These are phyloP conservation scores for Cladophialophora immunda DNA, from an alignment of 2,329 filamentous ascomycete genomes.

Conservation along the genomic window DNA sequence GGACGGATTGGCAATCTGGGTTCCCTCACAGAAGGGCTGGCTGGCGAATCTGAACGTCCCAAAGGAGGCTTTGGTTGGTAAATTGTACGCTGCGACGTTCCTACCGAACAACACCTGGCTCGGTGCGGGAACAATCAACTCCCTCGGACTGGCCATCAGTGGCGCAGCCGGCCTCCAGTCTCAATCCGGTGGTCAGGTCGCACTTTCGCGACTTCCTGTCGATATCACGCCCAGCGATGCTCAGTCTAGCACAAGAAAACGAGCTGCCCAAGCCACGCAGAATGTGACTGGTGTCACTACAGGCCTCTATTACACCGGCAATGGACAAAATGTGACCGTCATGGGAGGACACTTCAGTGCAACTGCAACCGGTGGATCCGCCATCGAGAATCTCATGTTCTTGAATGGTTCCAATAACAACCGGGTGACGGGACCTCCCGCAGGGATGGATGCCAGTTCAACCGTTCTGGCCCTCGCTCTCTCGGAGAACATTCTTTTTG, in stretches of 20 bases:
- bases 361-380: slow-evolving; percentile 71
- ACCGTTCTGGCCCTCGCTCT: slow-evolving; percentile 77
- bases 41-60: slow-evolving; percentile 74
- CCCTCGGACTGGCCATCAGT: slow-evolving; percentile 75
- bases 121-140: slow-evolving; percentile 84
- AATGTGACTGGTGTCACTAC: slow-evolving; percentile 66
- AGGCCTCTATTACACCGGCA: slow-evolving; percentile 77
- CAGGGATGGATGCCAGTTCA: slow-evolving; percentile 73
- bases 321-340: slow-evolving; percentile 80
- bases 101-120: slow-evolving; percentile 68
- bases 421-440: slow-evolving; percentile 73
- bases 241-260: slow-evolving; percentile 38
- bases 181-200: slow-evolving; percentile 44
- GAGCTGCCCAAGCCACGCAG: slow-evolving; percentile 46
- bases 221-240: slow-evolving; percentile 53
- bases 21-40: slow-evolving; percentile 86
- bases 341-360: slow-evolving; percentile 87
- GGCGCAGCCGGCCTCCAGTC: slow-evolving; percentile 72
- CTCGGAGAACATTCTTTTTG: slow-evolving; percentile 74
- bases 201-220: slow-evolving; percentile 56
- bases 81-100: slow-evolving; percentile 75
- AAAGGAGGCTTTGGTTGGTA: slow-evolving; percentile 73
- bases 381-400: slow-evolving; percentile 81
- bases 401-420: slow-evolving; percentile 78
- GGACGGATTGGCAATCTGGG: slow-evolving; percentile 88